These are phyloP conservation scores for Clitoria ternatea DNA, from an alignment of 306 rosid species.

Conservation along the genomic window DNA sequence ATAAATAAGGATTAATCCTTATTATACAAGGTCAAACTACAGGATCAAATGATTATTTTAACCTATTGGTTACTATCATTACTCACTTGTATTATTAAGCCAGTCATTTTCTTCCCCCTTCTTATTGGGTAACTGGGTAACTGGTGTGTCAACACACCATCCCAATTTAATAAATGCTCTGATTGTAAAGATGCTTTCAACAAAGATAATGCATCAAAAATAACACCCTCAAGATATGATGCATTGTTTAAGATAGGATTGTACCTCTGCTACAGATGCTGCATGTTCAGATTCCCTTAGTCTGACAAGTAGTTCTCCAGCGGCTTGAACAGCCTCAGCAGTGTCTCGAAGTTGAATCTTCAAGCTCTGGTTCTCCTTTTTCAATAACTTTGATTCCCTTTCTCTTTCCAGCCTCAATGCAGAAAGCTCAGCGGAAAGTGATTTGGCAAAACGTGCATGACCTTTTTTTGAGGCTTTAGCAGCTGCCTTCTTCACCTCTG, in stretches of 20 bases:
- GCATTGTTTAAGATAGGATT: background rate
- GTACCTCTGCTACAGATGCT: slow-evolving; percentile 74
- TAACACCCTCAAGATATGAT: background rate
- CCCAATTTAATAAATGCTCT: background rate
- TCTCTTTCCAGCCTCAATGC: slow-evolving; percentile 78
- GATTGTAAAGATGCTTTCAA: background rate
- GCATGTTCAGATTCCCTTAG: slow-evolving; percentile 88
- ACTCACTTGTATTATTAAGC: background rate
- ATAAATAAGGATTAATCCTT: too few relatives aligned
- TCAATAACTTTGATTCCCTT: slow-evolving; percentile 74
- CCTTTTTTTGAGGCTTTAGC: slow-evolving; percentile 83
- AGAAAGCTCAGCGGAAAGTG: slow-evolving; percentile 90
- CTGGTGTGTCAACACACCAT: background rate
- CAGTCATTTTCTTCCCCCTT: background rate
- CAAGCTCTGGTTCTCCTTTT: slow-evolving; percentile 76
- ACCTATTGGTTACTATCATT: too few relatives aligned
- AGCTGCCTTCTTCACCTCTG: slow-evolving; percentile 88
- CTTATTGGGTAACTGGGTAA: slow-evolving; percentile 1
- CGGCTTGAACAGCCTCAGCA: slow-evolving; percentile 98
- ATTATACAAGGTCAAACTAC: too few relatives aligned
- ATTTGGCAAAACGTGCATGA: slow-evolving; percentile 73
- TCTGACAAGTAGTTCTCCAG: slow-evolving; percentile 92
- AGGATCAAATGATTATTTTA: too few relatives aligned
- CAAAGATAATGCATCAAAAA: background rate
- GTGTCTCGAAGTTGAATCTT: slow-evolving; percentile 88